Evolutionary conservation across 2,329 filamentous ascomycete species (phyloP).

Genomic region (Sarocladium brachiariae): DNA sequence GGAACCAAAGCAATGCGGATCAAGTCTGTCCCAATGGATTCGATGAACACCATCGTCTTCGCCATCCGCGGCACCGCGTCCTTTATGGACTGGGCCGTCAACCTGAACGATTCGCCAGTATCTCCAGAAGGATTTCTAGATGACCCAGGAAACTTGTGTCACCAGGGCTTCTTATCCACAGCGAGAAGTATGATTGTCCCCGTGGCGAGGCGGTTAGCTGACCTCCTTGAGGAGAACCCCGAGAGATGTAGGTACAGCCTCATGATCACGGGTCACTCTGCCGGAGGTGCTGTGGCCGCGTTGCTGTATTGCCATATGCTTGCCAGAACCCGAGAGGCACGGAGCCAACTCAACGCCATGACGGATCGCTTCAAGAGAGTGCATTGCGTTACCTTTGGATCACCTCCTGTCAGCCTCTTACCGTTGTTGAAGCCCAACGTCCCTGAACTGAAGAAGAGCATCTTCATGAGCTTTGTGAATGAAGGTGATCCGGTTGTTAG

Average conservation of each 20-base stretch:
- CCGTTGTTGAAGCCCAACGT: slow-evolving; percentile 56
- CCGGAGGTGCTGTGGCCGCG: slow-evolving; percentile 75
- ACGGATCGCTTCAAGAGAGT: slow-evolving; percentile 68
- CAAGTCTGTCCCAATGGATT: slow-evolving; percentile 71
- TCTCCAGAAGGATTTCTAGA: slow-evolving; percentile 67
- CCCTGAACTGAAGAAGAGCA: slow-evolving; percentile 49
- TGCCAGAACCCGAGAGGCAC: slow-evolving; percentile 41
- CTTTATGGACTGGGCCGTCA: slow-evolving; percentile 82
- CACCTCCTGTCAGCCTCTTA: slow-evolving; percentile 67
- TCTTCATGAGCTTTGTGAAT: slow-evolving; percentile 77
- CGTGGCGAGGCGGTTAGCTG: slow-evolving; percentile 62
- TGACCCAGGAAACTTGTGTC: slow-evolving; percentile 69
- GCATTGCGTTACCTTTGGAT: slow-evolving; percentile 82
- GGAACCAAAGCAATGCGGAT: slow-evolving; percentile 84
- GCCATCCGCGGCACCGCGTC: slow-evolving; percentile 75
- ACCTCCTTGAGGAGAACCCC: slow-evolving; percentile 66
- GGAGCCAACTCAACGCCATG: slow-evolving; percentile 63
- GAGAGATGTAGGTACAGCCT: slow-evolving; percentile 59
- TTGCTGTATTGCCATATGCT: slow-evolving; percentile 81
- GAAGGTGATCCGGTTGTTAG: slow-evolving; percentile 77
- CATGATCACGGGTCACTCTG: slow-evolving; percentile 79
- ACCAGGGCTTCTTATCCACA: slow-evolving; percentile 71
- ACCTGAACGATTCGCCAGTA: slow-evolving; percentile 62
- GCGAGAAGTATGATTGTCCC: slow-evolving; percentile 68
- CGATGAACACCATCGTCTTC: slow-evolving; percentile 73